phyloP scores from a whole-genome alignment of 2,329 filamentous ascomycete species.

The Verticillium nubilum region DNA sequence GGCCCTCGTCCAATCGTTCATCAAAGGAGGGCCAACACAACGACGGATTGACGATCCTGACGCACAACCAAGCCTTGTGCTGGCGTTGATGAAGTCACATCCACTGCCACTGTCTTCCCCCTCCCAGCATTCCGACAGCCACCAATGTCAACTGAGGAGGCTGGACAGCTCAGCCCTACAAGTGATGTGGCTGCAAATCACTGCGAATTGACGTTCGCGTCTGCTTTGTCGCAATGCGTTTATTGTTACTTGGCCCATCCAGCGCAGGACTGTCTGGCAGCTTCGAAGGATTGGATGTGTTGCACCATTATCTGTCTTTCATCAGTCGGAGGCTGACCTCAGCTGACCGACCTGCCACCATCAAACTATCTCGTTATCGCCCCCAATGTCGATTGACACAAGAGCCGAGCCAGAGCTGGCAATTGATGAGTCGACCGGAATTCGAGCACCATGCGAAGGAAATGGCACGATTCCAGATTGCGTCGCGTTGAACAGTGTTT shows the following conservation, averaged over 20 bases:
- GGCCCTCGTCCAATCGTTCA: not conserved
- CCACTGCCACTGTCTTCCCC: not conserved
- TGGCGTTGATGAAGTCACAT: not conserved
- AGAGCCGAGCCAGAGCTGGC: not conserved
- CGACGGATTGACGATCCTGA: not conserved
- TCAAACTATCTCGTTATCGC: too few relatives aligned
- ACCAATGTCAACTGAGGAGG: not conserved
- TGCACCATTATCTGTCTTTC: not conserved
- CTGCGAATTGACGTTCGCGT: too few relatives aligned
- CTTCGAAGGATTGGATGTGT: not conserved
- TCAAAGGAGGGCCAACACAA: not conserved
- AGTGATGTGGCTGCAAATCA: not conserved
- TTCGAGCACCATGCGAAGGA: conserved; percentile 39
- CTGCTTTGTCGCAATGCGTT: too few relatives aligned
- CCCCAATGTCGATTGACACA: too few relatives aligned
- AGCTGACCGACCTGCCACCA: not conserved
- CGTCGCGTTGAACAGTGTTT: conserved; percentile 51
- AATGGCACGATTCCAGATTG: conserved; percentile 44
- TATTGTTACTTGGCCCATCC: too few relatives aligned
- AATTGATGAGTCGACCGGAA: conserved; percentile 25
- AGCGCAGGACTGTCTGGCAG: too few relatives aligned
- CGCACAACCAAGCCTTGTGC: not conserved
- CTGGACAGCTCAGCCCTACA: not conserved
- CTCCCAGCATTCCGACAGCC: not conserved
- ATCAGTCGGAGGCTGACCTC: not conserved